Percentiles rank a stretch among this genome's conserved stretches.
phyloP scores from a whole-genome alignment of 306 rosid genomes.

The Quercus glauca region DNA sequence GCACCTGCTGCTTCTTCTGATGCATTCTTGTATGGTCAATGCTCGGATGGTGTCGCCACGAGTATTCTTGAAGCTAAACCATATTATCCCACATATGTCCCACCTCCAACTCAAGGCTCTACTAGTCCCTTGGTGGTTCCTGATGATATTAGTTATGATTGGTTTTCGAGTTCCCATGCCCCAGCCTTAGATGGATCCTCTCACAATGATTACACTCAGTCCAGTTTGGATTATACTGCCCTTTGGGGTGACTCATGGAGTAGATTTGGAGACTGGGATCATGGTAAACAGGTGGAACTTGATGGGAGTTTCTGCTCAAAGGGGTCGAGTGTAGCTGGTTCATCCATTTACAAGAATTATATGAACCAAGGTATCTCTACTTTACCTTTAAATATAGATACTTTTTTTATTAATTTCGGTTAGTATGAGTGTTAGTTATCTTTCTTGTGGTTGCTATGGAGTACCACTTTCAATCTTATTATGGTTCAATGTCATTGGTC shows the following conservation, averaged over 20 bases:
- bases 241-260: conserved; percentile 40
- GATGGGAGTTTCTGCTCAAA: conserved; percentile 40
- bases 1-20: conserved; percentile 33
- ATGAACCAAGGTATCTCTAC: conserved; percentile 45
- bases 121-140: conserved; percentile 26
- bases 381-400: background rate
- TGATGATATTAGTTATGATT: conserved; percentile 38
- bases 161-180: conserved; percentile 36
- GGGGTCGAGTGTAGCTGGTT: conserved; percentile 22
- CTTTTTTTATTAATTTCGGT: background rate
- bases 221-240: conserved; percentile 30
- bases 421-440: background rate
- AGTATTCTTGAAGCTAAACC: conserved; percentile 43
- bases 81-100: conserved; percentile 40
- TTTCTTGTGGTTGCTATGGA: conserved; percentile 4
- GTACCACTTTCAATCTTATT: background rate
- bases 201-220: conserved; percentile 25
- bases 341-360: conserved; percentile 29
- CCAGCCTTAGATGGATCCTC: conserved; percentile 34
- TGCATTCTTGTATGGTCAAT: conserved; percentile 26
- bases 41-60: conserved; percentile 29
- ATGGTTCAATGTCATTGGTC: background rate
- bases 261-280: conserved; percentile 42
- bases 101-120: conserved; percentile 34
- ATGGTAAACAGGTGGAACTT: conserved; percentile 30